Conservation (phyloP, 805 yeast genomes). For the Sugiyamaella smithiae region DNA sequence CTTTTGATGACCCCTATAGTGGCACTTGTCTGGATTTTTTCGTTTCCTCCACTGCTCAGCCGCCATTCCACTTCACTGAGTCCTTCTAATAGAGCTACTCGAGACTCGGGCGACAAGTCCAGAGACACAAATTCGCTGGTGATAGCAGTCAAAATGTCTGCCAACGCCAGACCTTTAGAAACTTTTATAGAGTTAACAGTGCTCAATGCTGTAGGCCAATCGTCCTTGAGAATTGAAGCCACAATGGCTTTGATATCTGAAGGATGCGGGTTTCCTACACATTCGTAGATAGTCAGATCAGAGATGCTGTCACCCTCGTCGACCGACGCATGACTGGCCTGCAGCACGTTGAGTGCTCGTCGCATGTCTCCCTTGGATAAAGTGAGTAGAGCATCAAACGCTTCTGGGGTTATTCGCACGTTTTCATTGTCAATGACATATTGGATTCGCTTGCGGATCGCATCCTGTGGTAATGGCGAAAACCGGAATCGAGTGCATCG, state of each 20-base stretch:
- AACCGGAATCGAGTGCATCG: slow-evolving; percentile 95
- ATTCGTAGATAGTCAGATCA: slow-evolving; percentile 78
- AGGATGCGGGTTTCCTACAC: slow-evolving; percentile 95
- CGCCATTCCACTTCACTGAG: slow-evolving; percentile 89
- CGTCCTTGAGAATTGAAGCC: slow-evolving; percentile 76
- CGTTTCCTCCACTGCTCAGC: slow-evolving; percentile 88
- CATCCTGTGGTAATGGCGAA: slow-evolving; percentile 67
- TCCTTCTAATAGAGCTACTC: slow-evolving; percentile 64
- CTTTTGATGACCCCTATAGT: slow-evolving; percentile 80
- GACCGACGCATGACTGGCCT: slow-evolving; percentile 86
- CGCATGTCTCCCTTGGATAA: slow-evolving; percentile 97
- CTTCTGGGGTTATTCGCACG: slow-evolving; percentile 55
- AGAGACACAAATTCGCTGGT: slow-evolving; percentile 66
- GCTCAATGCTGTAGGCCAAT: slow-evolving; percentile 74
- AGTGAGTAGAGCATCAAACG: slow-evolving; percentile 60
- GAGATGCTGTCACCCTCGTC: slow-evolving; percentile 54
- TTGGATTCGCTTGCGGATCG: slow-evolving; percentile 65
- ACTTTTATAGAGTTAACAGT: slow-evolving; percentile 66
- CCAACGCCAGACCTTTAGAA: slow-evolving; percentile 81
- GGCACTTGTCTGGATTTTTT: slow-evolving; percentile 85
- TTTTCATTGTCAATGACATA: slow-evolving; percentile 69
- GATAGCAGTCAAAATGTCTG: slow-evolving; percentile 78
- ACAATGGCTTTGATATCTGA: slow-evolving; percentile 72
- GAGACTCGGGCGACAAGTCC: slow-evolving; percentile 59
- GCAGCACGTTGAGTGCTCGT: slow-evolving; percentile 86